Evolutionary conservation across 805 yeast genomes (phyloP).

Genomic region (Starmera pachycereana): DNA sequence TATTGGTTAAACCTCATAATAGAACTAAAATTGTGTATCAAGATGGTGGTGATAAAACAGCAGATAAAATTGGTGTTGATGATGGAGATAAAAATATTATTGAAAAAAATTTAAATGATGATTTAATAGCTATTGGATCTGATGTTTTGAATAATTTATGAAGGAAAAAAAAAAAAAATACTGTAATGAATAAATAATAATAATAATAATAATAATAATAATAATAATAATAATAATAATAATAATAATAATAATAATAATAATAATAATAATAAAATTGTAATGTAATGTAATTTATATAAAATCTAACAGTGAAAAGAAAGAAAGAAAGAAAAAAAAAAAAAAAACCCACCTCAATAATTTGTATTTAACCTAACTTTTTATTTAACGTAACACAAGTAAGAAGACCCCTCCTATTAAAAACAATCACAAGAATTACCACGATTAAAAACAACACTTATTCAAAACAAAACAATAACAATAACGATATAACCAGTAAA

Average conservation of each 20-base stretch:
- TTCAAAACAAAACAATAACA: too few relatives aligned
- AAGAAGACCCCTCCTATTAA: too few relatives aligned
- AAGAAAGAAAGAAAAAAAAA: background rate
- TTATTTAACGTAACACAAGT: too few relatives aligned
- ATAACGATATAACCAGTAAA: too few relatives aligned
- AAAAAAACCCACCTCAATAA: background rate
- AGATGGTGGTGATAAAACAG: slow-evolving; percentile 3
- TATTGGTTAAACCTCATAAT: slow-evolving; percentile 52
- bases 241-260: background rate
- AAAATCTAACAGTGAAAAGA: background rate
- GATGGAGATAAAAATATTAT: slow-evolving; percentile 3
- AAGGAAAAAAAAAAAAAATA: too few relatives aligned
- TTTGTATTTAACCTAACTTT: too few relatives aligned
- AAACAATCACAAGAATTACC: too few relatives aligned
- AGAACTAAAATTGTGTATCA: background rate
- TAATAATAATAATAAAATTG: background rate
- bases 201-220: background rate
- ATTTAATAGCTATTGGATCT: background rate
- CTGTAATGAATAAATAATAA: background rate
- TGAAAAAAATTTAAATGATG: background rate
- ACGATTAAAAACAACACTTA: too few relatives aligned
- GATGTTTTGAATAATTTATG: background rate
- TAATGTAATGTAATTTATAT: background rate
- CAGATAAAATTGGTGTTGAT: slow-evolving; percentile 5
- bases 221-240: background rate